These are phyloP conservation scores for Spathaspora sp. DNA, from an alignment of 1,139 yeast genomes.

Conservation along the genomic window DNA sequence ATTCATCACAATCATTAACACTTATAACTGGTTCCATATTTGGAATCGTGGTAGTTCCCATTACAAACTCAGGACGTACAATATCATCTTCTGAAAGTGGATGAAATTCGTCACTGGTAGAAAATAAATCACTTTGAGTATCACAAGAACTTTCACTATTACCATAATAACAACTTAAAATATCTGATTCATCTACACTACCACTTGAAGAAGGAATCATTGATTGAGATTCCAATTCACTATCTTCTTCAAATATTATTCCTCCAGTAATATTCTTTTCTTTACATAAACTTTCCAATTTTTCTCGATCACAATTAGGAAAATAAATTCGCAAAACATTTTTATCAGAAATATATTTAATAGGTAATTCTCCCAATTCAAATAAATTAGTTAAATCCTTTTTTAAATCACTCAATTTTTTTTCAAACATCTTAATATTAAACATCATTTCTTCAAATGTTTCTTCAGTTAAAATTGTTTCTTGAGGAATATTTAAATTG, in stretches of 20 bases:
- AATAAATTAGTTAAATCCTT: slow-evolving; percentile 38
- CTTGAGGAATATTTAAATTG: slow-evolving; percentile 44
- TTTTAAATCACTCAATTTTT: slow-evolving; percentile 34
- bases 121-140: slow-evolving; percentile 17
- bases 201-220: slow-evolving; percentile 6
- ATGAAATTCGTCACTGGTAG: slow-evolving; percentile 16
- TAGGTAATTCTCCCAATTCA: slow-evolving; percentile 51
- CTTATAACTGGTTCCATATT: slow-evolving; percentile 8
- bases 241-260: slow-evolving; percentile 35
- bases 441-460: slow-evolving; percentile 40
- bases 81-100: slow-evolving; percentile 25
- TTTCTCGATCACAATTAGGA: slow-evolving; percentile 54
- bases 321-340: slow-evolving; percentile 51
- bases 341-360: slow-evolving; percentile 34
- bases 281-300: slow-evolving; percentile 48
- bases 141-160: slow-evolving; percentile 10
- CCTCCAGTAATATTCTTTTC: slow-evolving; percentile 56
- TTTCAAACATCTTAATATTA: slow-evolving; percentile 31
- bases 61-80: slow-evolving; percentile 18
- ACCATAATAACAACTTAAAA: slow-evolving; percentile 23
- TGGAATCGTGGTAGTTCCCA: slow-evolving; percentile 6
- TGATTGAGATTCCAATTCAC: slow-evolving; percentile 2
- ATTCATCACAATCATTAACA: slow-evolving; percentile 20
- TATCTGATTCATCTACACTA: slow-evolving; percentile 19
- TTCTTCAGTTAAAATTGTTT: slow-evolving; percentile 50